Evolutionary conservation across 2,329 filamentous ascomycete genomes (phyloP), one percentile per base, ranked within the genome.

Genomic region (Aspergillus piperis): DNA sequence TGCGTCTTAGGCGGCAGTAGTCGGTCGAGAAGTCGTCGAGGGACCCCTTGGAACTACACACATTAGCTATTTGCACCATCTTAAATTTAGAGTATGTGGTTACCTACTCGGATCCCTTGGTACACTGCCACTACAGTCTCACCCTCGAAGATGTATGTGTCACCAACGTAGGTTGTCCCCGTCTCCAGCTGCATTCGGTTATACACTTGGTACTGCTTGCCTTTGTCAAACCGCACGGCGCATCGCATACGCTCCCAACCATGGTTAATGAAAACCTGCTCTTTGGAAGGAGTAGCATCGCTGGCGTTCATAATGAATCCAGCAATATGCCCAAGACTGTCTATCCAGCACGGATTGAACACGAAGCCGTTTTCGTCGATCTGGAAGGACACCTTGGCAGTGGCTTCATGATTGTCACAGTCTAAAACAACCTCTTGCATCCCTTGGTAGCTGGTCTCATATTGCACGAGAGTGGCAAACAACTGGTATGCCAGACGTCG

Each of bases 401-500:
- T 84, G 23, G 83, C 84, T 65, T 86, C 84, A 32, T 82, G 83
- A 56, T 81, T 75, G 58, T 82, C 80, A 60, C 82, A 82, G 68
- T 86, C 83, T 8, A 86, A 76, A 51, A 85, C 83, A 48, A 86
- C 83, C 66, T 86, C 83, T 51, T 83, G 78, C 77, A 86, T 86
- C 50, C 82, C 83, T 58, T 83, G 80, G 72, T 84, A 86, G 66
- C 81, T 82, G 59, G 80, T 76, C 57, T 81, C 80, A 66, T 86
- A 86, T 50, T 80, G 81, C 42, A 86, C 84, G 19, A 86, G 77
- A 55, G 82, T 79, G 68, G 83, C 83, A 77, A 86, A 86, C 57
- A 89, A 83, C 77, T 92, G 92, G 82, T 95, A 95, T 10, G 88
- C 88, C 78, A 92, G 85, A 30, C 88, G 88, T 27, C 89, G 86